A percentile compares a stretch with the other conserved stretches of the same genome.
Conservation (phyloP, 805 yeast species). For the Metschnikowia continentalis region DNA sequence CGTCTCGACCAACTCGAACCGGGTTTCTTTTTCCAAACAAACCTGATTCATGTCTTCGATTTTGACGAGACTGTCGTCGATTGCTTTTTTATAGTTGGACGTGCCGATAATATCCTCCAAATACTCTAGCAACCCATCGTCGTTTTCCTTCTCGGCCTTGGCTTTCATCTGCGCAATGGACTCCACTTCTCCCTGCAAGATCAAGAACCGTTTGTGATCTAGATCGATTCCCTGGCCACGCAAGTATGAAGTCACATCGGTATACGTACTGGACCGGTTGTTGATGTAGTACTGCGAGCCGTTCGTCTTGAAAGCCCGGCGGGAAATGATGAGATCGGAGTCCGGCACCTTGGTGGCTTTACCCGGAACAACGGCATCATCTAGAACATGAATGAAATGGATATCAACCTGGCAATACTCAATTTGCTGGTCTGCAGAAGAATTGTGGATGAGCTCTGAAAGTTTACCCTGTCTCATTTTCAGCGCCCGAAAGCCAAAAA, state of each 20-base stretch:
- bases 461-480: constrained; percentile 95
- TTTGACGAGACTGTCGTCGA: constrained; percentile 57
- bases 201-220: constrained; percentile 90
- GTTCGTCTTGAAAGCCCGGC: constrained; percentile 75
- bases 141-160: constrained; percentile 86
- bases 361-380: constrained; percentile 39
- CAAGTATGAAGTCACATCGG: constrained; percentile 71
- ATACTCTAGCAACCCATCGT: constrained; percentile 91
- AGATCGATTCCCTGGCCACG: constrained; percentile 85
- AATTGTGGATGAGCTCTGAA: constrained; percentile 90
- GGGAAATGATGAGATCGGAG: constrained; percentile 64
- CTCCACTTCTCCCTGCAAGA: constrained; percentile 97
- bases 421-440: constrained; percentile 57
- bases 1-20: constrained; percentile 74
- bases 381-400: constrained; percentile 74
- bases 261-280: constrained; percentile 62
- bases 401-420: constrained; percentile 87
- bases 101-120: constrained; percentile 97
- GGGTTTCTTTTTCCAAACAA: constrained; percentile 73
- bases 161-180: constrained; percentile 98
- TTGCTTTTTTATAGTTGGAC: constrained; percentile 69
- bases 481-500: constrained; percentile 93
- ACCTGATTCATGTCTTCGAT: constrained; percentile 76
- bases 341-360: constrained; percentile 41
- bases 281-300: constrained; percentile 76